Percentiles rank a stretch among this genome's conserved stretches.
Evolutionary conservation across 2,329 filamentous ascomycete genomes (phyloP).

Genomic region (Pyrenophora seminiperda): DNA sequence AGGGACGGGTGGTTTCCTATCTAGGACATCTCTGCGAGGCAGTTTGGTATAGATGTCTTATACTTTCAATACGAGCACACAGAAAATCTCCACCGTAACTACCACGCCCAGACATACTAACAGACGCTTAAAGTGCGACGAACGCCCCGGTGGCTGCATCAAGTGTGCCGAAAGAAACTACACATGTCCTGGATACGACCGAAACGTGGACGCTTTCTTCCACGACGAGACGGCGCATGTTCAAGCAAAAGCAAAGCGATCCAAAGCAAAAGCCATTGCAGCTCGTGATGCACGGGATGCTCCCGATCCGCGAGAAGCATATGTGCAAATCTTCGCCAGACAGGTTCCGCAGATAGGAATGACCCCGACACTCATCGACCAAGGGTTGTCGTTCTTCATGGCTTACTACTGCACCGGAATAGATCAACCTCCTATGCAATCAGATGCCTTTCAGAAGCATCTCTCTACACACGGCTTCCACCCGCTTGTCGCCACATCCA

Average conservation of each 20-base stretch:
- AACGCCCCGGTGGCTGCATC: constrained; percentile 32
- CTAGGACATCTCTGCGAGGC: constrained; percentile 8
- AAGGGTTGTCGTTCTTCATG: constrained; percentile 45
- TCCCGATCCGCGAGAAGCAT: constrained; percentile 3
- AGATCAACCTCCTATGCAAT: constrained; percentile 37
- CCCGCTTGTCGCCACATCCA: constrained; percentile 38
- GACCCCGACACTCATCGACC: constrained; percentile 33
- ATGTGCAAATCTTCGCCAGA: constrained; percentile 8
- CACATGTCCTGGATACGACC: constrained; percentile 41
- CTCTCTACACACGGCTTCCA: constrained; percentile 41
- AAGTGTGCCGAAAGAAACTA: constrained; percentile 34
- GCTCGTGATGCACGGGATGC: constrained; percentile 26
- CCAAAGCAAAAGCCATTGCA: constrained; percentile 40
- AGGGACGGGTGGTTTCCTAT: constrained; percentile 2
- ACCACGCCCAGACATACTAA: constrained; percentile 6
- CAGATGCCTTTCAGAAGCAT: constrained; percentile 28
- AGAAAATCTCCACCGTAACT: not conserved
- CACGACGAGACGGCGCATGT: constrained; percentile 40
- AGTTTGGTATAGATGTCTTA: not conserved
- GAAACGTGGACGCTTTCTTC: constrained; percentile 36
- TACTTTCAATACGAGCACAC: not conserved
- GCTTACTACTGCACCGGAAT: constrained; percentile 30
- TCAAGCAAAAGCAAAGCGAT: constrained; percentile 32
- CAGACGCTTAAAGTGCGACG: constrained; percentile 35
- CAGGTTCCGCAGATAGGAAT: constrained; percentile 20